These are phyloP conservation scores for Trametes cubensis DNA, from an alignment of 768 basidiomycete species.

Conservation along the genomic window DNA sequence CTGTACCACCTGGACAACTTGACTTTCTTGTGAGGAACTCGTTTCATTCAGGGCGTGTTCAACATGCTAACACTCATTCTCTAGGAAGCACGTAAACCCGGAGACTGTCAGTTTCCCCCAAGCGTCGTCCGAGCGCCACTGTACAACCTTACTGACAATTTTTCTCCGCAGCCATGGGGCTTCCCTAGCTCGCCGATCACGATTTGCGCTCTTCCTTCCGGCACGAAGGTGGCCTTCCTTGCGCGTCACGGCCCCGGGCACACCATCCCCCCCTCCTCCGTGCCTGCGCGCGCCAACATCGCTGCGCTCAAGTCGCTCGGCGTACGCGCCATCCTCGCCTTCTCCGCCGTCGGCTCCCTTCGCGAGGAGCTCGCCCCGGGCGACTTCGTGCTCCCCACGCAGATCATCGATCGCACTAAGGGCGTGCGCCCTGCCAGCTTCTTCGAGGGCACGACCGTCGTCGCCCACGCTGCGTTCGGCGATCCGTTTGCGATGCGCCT, in stretches of 20 bases:
- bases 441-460: slow-evolving; percentile 80
- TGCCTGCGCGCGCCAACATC: slow-evolving; percentile 91
- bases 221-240: slow-evolving; percentile 82
- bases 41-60: too few relatives aligned
- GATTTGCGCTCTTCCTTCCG: slow-evolving; percentile 86
- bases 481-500: slow-evolving; percentile 81
- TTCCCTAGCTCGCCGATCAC: slow-evolving; percentile 87
- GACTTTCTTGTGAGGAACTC: slow-evolving; percentile 72
- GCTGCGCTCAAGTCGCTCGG: slow-evolving; percentile 93
- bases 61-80: not conserved
- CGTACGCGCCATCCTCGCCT: slow-evolving; percentile 86
- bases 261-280: slow-evolving; percentile 73
- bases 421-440: slow-evolving; percentile 86
- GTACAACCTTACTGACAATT: not conserved
- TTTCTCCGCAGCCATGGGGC: slow-evolving; percentile 80
- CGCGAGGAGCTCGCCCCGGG: slow-evolving; percentile 93
- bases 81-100: slow-evolving; percentile 74
- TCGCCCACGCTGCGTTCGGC: slow-evolving; percentile 93
- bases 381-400: slow-evolving; percentile 82
- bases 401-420: slow-evolving; percentile 97
- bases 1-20: slow-evolving; percentile 93
- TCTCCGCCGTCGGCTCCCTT: slow-evolving; percentile 93
- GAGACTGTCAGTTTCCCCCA: slow-evolving; percentile 63
- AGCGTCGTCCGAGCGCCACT: not conserved
- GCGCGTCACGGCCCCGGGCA: slow-evolving; percentile 89